phyloP scores from a whole-genome alignment of 2,329 filamentous ascomycete species.

The Onygenales sp. region DNA sequence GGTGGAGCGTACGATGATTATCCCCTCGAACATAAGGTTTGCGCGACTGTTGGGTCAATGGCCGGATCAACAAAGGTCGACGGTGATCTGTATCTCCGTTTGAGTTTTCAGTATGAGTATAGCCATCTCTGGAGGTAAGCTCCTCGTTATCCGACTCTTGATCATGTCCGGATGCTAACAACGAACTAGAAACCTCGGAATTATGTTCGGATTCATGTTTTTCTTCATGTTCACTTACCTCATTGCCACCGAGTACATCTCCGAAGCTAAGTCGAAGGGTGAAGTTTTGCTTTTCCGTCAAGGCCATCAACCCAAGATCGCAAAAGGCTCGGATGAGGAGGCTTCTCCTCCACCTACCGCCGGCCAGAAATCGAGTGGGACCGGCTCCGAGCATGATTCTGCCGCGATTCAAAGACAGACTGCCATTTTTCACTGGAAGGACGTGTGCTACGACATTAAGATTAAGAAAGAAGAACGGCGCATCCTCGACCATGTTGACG shows the following conservation, averaged over 20 bases:
- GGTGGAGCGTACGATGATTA: constrained; percentile 29
- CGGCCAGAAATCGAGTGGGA: constrained; percentile 23
- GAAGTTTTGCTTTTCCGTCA: constrained; percentile 67
- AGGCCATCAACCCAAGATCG: constrained; percentile 48
- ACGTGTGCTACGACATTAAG: constrained; percentile 72
- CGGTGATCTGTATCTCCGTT: constrained; percentile 50
- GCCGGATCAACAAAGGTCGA: constrained; percentile 43
- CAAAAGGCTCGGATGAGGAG: constrained; percentile 20
- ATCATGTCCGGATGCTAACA: neutral
- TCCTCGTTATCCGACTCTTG: neutral
- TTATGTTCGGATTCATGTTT: constrained; percentile 54
- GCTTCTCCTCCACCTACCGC: constrained; percentile 15
- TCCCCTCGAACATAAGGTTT: constrained; percentile 37
- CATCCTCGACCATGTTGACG: constrained; percentile 77
- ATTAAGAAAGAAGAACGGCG: constrained; percentile 67
- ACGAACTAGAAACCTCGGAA: constrained; percentile 51
- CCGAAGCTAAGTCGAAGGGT: constrained; percentile 62
- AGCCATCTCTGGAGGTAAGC: constrained; percentile 48
- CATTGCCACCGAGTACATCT: constrained; percentile 50
- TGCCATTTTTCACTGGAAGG: constrained; percentile 75
- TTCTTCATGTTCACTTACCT: constrained; percentile 56
- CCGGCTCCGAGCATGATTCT: constrained; percentile 15
- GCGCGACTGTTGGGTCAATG: constrained; percentile 48
- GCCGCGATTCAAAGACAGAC: constrained; percentile 53
- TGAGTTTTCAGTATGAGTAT: constrained; percentile 48